These are phyloP conservation scores for Colletotrichum sp. DNA, from an alignment of 2,329 filamentous ascomycete genomes.

Conservation along the genomic window DNA sequence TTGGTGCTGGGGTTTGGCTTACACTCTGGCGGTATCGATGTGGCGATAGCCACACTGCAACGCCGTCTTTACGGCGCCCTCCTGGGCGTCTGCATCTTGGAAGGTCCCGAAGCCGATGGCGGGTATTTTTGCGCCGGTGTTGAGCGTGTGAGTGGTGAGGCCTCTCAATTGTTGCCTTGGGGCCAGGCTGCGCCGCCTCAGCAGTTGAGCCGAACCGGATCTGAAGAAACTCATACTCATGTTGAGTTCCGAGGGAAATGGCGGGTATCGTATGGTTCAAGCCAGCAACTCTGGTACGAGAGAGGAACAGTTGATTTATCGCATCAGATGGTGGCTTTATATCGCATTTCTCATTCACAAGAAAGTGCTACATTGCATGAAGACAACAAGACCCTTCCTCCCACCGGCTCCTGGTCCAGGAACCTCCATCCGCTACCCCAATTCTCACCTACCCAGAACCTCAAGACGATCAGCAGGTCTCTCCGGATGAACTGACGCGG, in stretches of 20 bases:
- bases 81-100: slow-evolving; percentile 31
- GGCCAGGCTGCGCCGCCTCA: neutral
- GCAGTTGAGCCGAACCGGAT: neutral
- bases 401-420: neutral
- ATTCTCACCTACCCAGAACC: neutral
- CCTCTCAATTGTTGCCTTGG: neutral
- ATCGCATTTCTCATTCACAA: neutral
- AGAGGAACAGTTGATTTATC: neutral
- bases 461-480: neutral
- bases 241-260: neutral
- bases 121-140: slow-evolving; percentile 29
- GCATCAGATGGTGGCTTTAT: neutral
- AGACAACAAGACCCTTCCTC: neutral
- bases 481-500: neutral
- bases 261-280: neutral
- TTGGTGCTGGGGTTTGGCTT: neutral
- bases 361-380: neutral
- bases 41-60: slow-evolving; percentile 36
- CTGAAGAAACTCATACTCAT: neutral
- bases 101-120: slow-evolving; percentile 36
- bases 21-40: slow-evolving; percentile 36
- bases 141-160: neutral
- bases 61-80: slow-evolving; percentile 26
- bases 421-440: neutral
- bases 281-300: neutral